Base-by-base conservation (phyloP, 495 filamentous ascomycete genomes). In the Penicilliopsis zonata region DNA sequence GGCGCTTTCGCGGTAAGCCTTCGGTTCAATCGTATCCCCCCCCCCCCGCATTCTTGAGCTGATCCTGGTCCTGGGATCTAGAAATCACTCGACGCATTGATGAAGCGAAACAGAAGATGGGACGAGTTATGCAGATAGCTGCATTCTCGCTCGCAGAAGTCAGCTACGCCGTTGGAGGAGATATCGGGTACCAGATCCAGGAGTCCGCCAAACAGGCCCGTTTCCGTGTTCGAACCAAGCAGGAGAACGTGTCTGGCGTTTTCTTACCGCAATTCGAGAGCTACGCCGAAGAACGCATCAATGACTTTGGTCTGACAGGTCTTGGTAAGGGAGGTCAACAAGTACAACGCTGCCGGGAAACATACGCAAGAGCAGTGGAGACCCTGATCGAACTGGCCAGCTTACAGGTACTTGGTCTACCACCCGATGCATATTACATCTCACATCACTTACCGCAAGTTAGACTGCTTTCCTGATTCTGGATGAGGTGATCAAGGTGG, bases 61-160 rank as follows among this genome's bases (percentile, higher is more conserved):
- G n/a, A n/a, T n/a, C 43, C 53, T 61, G 42, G 65, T 39, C 17
- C 14, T 27, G 28, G 18, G 21, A 25, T 17, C n/a, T 34, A 82
- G 90, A 98, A 50, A 99, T 99, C 47, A 95, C 90, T 33, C 71
- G 78, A 37, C 84, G 90, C 35, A 96, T 99, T 60, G 90, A 96
- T 63, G 88, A 96, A 56, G 90, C 90, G 17, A 99, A 99, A 61
- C 85, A 85, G 41, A 99, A 99, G 67, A 99, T 99, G 90, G 90
- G 90, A 26, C 78, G 90, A 9, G 92, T 99, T 9, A 96, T 99
- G 90, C 87, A 95, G 50, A 90, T 99, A 55, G 90, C 90, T 9
- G 86, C 92, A 17, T 94, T 99, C 57, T 95, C 90, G 2, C 71
- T 99, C 22, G 92, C 90, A 33, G 92, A 95, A 69, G 92, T 96